These are phyloP conservation scores for Penstemon eatonii DNA, from an alignment of 257 asterid genomes.

Conservation along the genomic window DNA sequence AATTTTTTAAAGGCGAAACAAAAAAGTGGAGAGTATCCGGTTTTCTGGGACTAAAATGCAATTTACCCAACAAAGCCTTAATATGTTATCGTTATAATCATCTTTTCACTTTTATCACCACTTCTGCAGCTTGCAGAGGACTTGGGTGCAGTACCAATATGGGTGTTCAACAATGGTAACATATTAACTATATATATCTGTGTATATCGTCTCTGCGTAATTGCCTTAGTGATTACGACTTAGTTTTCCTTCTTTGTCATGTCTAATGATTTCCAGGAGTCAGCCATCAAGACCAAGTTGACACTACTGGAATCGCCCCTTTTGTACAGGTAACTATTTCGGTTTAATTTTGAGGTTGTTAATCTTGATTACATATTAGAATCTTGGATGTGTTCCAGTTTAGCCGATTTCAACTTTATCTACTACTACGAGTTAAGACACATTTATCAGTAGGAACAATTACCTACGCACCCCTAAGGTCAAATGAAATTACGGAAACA, in stretches of 20 bases:
- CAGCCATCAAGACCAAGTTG: conserved; percentile 92
- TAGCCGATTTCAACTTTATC: too few relatives aligned
- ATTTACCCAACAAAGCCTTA: too few relatives aligned
- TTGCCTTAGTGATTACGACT: background rate
- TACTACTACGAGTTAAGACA: too few relatives aligned
- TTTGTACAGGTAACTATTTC: conserved; percentile 60
- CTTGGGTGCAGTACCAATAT: conserved; percentile 77
- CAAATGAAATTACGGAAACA: too few relatives aligned
- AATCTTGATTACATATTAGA: background rate
- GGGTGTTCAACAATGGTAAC: conserved; percentile 98
- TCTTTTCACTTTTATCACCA: conserved; percentile 17
- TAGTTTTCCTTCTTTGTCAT: conserved; percentile 3
- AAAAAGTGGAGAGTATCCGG: too few relatives aligned
- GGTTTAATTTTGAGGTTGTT: background rate
- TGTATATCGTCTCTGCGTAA: conserved; percentile 10
- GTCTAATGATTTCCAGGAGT: conserved; percentile 54
- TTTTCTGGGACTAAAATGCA: too few relatives aligned
- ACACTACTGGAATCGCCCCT: conserved; percentile 59
- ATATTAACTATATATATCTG: conserved; percentile 10
- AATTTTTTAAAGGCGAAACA: too few relatives aligned
- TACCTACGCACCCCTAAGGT: too few relatives aligned
- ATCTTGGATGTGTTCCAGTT: too few relatives aligned
- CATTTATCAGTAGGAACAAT: too few relatives aligned
- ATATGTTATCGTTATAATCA: background rate
- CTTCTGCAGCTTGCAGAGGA: conserved; percentile 90